These are phyloP conservation scores for Aspergillus intermedius DNA, from an alignment of 2,329 filamentous ascomycete genomes.

Conservation along the genomic window DNA sequence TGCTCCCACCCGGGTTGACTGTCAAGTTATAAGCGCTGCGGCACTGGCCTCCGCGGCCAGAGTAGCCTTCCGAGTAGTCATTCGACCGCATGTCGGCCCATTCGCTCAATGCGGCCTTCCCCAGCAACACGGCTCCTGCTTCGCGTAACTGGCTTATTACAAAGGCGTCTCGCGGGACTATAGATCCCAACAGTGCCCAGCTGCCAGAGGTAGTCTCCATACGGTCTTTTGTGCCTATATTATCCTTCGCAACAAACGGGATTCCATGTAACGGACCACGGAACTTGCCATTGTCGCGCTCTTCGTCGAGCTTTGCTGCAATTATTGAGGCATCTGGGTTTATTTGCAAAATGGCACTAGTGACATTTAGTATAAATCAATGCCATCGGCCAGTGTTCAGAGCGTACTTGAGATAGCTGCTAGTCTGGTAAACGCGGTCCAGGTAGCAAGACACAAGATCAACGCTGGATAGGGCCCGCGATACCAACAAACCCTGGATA, in stretches of 20 bases:
- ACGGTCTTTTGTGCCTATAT: constrained; percentile 59
- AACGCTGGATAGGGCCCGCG: constrained; percentile 51
- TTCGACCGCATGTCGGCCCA: constrained; percentile 68
- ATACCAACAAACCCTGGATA: constrained; percentile 53
- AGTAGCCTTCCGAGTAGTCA: constrained; percentile 63
- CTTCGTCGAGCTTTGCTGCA: constrained; percentile 54
- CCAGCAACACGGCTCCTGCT: constrained; percentile 63
- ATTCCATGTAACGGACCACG: constrained; percentile 68
- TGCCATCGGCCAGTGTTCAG: neutral
- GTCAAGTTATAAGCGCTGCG: constrained; percentile 64
- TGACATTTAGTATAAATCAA: neutral
- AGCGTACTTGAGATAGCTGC: constrained; percentile 57
- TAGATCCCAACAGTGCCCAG: constrained; percentile 58
- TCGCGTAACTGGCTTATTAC: constrained; percentile 57
- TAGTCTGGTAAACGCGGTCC: constrained; percentile 54
- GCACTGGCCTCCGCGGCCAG: constrained; percentile 57
- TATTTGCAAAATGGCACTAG: constrained; percentile 50
- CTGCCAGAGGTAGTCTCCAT: constrained; percentile 70
- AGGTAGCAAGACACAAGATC: constrained; percentile 59
- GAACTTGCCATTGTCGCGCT: constrained; percentile 51
- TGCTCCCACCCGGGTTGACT: constrained; percentile 61
- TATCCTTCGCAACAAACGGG: constrained; percentile 67
- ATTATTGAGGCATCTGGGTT: constrained; percentile 63
- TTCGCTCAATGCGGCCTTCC: constrained; percentile 64
- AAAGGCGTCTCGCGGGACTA: constrained; percentile 61